Base-by-base conservation (phyloP, 1,284 basidiomycete species). In the Flammula alnicola region DNA sequence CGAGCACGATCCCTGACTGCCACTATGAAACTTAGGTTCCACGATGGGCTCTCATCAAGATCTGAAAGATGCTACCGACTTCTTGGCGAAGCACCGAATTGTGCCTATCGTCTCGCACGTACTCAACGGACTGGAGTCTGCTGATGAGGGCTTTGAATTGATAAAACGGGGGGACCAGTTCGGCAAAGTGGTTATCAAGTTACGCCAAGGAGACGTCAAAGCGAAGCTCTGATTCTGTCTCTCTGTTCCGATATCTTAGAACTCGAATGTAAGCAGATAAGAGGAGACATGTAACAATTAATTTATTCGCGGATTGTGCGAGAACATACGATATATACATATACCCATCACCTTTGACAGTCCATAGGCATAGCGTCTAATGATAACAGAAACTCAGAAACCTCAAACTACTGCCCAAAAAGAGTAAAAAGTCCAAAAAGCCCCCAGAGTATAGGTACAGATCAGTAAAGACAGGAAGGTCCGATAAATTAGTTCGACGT, bases 11-110 rank as follows among this genome's bases (percentile, higher is more conserved):
- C n/a, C n/a, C n/a, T n/a, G n/a, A n/a, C n/a, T n/a, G n/a, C n/a
- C n/a, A n/a, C n/a, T n/a, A n/a, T n/a, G n/a, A n/a, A n/a, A n/a
- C n/a, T n/a, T n/a, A 88, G 87, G 88, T 36, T 87, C 88, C 0
- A 92, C 88, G 16, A 91, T 95, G 88, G 93, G 91, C 10, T 92
- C 90, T n/a, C 79, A 78, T 47, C 73, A 80, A 47, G 92, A 95
- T 70, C 78, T 95, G 49, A 65, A 77, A 44, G 79, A 84, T 27
- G 88, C 88, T 17, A 88, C 91, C 0, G 67, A 72, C 12, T 94
- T 95, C 68, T 67, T 93, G 25, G 71, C 75, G 3, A 64, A 83
- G 60, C 84, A 93, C 57, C 74, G 73, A 37, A 85, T 95, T 54
- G 73, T 83, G 1, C 92, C 92, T 1, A 71, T 87, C 39, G 80